These are phyloP conservation scores for Plicaturopsis crispa DNA, from an alignment of 768 basidiomycete genomes.

Conservation along the genomic window DNA sequence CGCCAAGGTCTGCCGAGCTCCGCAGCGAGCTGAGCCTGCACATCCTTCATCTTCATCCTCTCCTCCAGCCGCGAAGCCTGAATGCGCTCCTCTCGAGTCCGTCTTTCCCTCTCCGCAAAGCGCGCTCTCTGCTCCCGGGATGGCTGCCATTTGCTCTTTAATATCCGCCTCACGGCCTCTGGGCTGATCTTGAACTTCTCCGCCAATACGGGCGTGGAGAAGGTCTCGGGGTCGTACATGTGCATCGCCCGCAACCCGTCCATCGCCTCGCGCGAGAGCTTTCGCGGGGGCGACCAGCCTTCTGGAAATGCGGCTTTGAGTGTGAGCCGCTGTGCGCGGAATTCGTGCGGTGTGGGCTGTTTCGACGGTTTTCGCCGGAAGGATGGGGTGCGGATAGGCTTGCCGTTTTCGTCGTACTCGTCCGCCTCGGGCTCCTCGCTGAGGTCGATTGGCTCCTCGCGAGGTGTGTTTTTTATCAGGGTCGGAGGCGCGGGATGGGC, in stretches of 20 bases:
- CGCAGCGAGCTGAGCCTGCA: too few species aligned
- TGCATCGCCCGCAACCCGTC: conserved; percentile 67
- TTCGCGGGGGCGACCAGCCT: conserved; percentile 76
- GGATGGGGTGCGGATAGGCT: conserved; percentile 25
- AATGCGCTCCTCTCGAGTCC: conserved; percentile 30
- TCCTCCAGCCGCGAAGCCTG: conserved; percentile 34
- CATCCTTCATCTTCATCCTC: conserved; percentile 22
- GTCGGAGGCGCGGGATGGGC: conserved; percentile 34
- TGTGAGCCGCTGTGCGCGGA: conserved; percentile 39
- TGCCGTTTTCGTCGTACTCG: conserved; percentile 46
- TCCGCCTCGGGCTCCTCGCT: conserved; percentile 33
- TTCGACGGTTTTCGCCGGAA: conserved; percentile 29
- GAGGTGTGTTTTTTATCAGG: too few species aligned
- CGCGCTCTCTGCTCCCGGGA: conserved; percentile 41
- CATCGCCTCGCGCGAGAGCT: conserved; percentile 81
- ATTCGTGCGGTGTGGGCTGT: conserved; percentile 39
- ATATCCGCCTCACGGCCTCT: conserved; percentile 73
- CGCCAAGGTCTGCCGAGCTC: too few species aligned
- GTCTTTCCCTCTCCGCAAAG: conserved; percentile 44
- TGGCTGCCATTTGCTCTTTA: conserved; percentile 70
- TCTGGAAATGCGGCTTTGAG: conserved; percentile 50
- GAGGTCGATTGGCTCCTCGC: too few species aligned
- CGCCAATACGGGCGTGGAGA: conserved; percentile 62
- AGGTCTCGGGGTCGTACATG: conserved; percentile 51
- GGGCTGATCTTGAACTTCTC: conserved; percentile 72